Conservation (phyloP, 2,329 filamentous ascomycete genomes). For the Pseudocercospora macadamiae region DNA sequence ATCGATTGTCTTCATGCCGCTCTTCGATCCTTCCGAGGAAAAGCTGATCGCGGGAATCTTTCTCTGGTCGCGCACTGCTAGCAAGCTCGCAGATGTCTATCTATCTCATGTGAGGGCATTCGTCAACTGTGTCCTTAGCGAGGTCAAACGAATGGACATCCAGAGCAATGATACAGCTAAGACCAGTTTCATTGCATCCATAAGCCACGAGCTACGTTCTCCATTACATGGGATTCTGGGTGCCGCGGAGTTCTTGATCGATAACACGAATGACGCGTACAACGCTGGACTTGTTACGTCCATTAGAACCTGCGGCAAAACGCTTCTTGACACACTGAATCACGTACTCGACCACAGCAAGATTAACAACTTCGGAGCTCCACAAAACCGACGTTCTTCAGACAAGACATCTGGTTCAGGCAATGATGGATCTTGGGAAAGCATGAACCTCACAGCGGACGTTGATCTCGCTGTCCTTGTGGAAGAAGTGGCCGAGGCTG, state of each 20-base stretch:
- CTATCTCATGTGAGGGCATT: conserved; percentile 48
- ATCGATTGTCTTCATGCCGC: conserved; percentile 55
- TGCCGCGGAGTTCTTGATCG: conserved; percentile 53
- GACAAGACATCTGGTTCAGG: conserved; percentile 33
- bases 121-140: conserved; percentile 44
- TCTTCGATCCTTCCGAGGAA: conserved; percentile 53
- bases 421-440: too few species aligned
- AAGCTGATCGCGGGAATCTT: conserved; percentile 50
- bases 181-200: conserved; percentile 55
- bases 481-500: conserved; percentile 60
- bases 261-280: conserved; percentile 46
- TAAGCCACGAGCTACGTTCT: conserved; percentile 56
- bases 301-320: conserved; percentile 54
- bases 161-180: conserved; percentile 52
- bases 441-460: conserved; percentile 38
- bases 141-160: conserved; percentile 43
- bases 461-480: conserved; percentile 51
- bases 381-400: conserved; percentile 30
- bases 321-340: conserved; percentile 52
- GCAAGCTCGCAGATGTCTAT: conserved; percentile 44
- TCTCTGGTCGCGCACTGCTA: conserved; percentile 49
- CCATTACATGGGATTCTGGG: conserved; percentile 55
- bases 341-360: conserved; percentile 47
- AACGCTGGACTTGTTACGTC: conserved; percentile 51
- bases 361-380: conserved; percentile 44